Evolutionary conservation across 2,329 filamentous ascomycete species (phyloP), one percentile per base, ranked within the genome.

Genomic region (Amphichorda felina): DNA sequence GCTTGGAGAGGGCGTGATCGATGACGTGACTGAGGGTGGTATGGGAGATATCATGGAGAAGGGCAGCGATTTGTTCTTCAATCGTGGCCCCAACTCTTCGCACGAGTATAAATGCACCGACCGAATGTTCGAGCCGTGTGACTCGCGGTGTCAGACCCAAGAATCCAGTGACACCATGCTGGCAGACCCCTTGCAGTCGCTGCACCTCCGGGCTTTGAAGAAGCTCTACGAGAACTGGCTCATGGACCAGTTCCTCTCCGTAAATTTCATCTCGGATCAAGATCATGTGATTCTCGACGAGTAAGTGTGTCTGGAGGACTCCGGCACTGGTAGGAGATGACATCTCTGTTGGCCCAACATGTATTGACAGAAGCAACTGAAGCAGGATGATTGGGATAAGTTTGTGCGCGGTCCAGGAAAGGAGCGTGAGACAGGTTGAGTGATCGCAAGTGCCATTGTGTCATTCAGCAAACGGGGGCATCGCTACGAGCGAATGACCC

Each of bases 11-110:
- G 5, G 55, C 57, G 41, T 50, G 48, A 40, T 61, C 57, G 8
- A 60, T 50, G 22, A 60, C 57, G 42, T 61, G 56, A 38, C 57
- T 61, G 41, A 61, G 53, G 30, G 48, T 45, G 14, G 58, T 61
- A 40, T 61, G 56, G 39, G 50, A 51, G 40, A 61, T 48, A 34
- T 61, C 57, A 36, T 61, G 56, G 6, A 61, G 50, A 13, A 61
- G 49, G 3, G 51, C 57, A 11, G 57, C 51, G 22, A 58, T 46
- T 38, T 61, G 57, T 40, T 61, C 57, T 16, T 51, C 54, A 3
- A 61, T 15, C 21, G 36, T 46, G 16, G 43, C 56, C 11, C 55
- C 53, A 2, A 55, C 56, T 28, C 42, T 48, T 32, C 56, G 57
- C 18, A 60, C 56, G 9, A 60, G 47, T 8, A 61, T 42, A 10